Evolutionary conservation across 1,284 basidiomycete species (phyloP), one percentile per base, ranked within the genome.

Genomic region (Cerioporus squamosus): DNA sequence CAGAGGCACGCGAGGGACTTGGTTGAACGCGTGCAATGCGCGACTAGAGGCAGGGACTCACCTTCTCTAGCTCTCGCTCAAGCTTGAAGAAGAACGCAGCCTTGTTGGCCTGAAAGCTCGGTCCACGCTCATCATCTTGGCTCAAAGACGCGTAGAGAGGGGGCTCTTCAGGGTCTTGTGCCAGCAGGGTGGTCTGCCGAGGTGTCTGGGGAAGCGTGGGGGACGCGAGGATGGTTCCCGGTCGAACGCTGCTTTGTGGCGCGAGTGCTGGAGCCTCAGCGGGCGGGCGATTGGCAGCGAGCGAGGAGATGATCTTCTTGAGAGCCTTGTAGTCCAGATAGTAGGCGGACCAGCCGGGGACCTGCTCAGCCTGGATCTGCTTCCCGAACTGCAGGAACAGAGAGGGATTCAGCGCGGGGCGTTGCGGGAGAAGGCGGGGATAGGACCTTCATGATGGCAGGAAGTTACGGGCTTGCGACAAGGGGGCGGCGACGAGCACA

Each of bases 31-130:
- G 51, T 40, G 55, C 23, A 17, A 40, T 39, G 47, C 42, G 18
- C 26, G 33, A 18, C 44, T 31, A 36, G 39, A 44, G 15, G 52
- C 33, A 54, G 23, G 18, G 22, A 49, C 77, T 59, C 70, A 91
- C 95, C 87, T 99, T 99, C 79, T 99, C 97, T 20, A 99, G 81
- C 75, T 99, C 97, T 33, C 97, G 85, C 75, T 98, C 97, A 1
- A 99, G 85, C 72, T 97, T 98, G 84, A 98, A 99, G 82, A 99
- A 99, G 83, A 98, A 99, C 1, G 95, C 94, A 20, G 97, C 94
- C 70, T 97, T 95, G 79, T 98, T 95, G 17, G 95, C 94, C 68
- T 92, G 92, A 69, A 97, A 95, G 70, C 90, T 86, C 7, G 86
- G 80, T 0, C 89, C 86, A 53, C 90, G 77, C 63, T 88, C 87